Evolutionary conservation across 495 filamentous ascomycete genomes (phyloP), one percentile per base, ranked within the genome.

Genomic region (Neurospora sp.): DNA sequence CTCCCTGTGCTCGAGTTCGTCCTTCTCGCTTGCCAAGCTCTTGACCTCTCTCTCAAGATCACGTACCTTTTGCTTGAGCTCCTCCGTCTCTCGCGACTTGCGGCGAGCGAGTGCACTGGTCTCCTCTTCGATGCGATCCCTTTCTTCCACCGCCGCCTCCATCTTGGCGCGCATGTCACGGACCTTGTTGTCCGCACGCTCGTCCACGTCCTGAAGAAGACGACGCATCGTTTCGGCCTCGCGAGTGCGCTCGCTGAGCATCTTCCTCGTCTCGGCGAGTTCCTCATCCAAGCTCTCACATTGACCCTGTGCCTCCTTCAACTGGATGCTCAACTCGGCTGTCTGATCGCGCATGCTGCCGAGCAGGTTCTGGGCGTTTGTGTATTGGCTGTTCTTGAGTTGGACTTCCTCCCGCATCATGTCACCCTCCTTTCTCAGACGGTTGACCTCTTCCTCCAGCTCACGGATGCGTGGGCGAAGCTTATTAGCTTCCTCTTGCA

Each of bases 181-280:
- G 7, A 93, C 86, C 77, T 93, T 92, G 42, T 85, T 83, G 42
- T 97, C 94, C 13, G 96, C 87, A 48, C 93, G 87, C 72, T 91
- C 86, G 79, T 98, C 94, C 31, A 93, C 93, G 72, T 98, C 96
- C 66, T 90, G 91, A 9, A 99, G 85, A 69, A 98, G 85, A 34
- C 94, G 86, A 43, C 96, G 88, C 95, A 99, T 98, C 2, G 93
- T 98, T 81, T 99, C 95, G 4, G 90, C 93, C 82, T 99, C 96
- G 31, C 96, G 89, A n/a, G 92, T 95, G 21, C 96, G 90, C 81
- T 98, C 96, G 54, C 85, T 88, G n/a, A 99, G 87, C 70, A 98
- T 88, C 69, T 93, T 88, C 73, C 97, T 94, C 17, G 93, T 90
- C 78, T 99, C 96, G 21, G 89, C 89, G 9, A 98, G 85, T 79